These are phyloP conservation scores for Lasiosphaeria ovina DNA, from an alignment of 495 filamentous ascomycete genomes.

Conservation along the genomic window DNA sequence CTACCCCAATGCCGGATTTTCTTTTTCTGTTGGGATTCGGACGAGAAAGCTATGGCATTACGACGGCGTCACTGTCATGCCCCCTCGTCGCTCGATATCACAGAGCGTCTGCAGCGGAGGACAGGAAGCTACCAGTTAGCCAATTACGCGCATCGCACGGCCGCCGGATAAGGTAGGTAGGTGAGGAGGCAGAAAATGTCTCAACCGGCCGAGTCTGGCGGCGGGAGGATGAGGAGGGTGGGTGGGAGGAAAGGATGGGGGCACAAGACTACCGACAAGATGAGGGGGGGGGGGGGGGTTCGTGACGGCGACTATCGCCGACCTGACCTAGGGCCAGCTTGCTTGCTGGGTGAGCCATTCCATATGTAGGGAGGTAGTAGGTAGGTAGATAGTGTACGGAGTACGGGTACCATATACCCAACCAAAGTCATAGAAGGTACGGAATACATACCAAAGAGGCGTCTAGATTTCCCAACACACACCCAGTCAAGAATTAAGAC, in stretches of 20 bases:
- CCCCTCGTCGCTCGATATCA: background rate
- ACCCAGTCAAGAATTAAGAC: too few relatives aligned
- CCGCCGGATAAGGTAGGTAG: conserved; percentile 15
- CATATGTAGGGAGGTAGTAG: too few relatives aligned
- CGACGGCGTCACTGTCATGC: background rate
- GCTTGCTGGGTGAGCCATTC: too few relatives aligned
- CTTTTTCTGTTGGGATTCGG: conserved; percentile 3
- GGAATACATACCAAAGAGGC: too few relatives aligned
- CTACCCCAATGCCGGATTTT: background rate
- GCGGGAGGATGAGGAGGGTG: conserved; percentile 1
- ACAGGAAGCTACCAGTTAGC: conserved; percentile 13
- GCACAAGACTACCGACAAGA: too few relatives aligned
- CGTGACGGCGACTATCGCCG: background rate
- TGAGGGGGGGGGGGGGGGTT: background rate
- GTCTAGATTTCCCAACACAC: too few relatives aligned
- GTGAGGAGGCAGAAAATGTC: conserved; percentile 20
- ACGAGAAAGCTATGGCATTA: background rate
- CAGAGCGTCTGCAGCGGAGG: conserved; percentile 11
- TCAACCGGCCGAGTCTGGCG: conserved; percentile 10
- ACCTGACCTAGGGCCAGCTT: background rate
- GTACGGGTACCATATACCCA: too few relatives aligned
- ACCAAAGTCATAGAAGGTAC: too few relatives aligned
- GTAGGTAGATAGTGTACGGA: too few relatives aligned
- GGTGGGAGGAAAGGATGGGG: conserved; percentile 9
- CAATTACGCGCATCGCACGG: conserved; percentile 21